Conservation (phyloP, 1,139 yeast species). For the Blastobotrys malaysiensis region DNA sequence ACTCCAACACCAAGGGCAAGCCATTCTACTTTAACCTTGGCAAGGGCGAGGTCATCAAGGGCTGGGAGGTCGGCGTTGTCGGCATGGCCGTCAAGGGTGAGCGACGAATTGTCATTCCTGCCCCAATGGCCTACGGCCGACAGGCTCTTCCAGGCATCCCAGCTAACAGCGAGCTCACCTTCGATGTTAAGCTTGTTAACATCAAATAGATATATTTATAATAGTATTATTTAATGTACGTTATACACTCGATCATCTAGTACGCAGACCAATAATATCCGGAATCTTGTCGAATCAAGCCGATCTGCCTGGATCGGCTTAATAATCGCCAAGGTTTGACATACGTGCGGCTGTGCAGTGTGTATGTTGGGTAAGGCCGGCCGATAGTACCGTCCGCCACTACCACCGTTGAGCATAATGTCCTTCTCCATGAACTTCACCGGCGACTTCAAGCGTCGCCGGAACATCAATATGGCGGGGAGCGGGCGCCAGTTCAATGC, state of each 20-base stretch:
- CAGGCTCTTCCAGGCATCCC: conserved; percentile 95
- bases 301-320: not conserved
- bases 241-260: too few relatives aligned
- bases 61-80: conserved; percentile 96
- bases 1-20: conserved; percentile 94
- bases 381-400: not conserved
- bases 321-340: not conserved
- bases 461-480: conserved; percentile 76
- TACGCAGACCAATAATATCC: not conserved
- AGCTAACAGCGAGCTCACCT: conserved; percentile 90
- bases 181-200: conserved; percentile 90
- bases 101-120: conserved; percentile 94
- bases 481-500: conserved; percentile 46
- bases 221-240: not conserved
- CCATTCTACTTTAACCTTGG: conserved; percentile 91
- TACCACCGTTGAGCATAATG: not conserved
- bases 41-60: conserved; percentile 97
- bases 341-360: not conserved
- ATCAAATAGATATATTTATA: conserved; percentile 51
- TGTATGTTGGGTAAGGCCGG: not conserved
- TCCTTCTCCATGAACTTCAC: conserved; percentile 30
- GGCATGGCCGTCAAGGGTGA: conserved; percentile 99
- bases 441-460: conserved; percentile 33
- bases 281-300: not conserved
- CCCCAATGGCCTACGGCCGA: conserved; percentile 94